These are phyloP conservation scores for Mycena olivaceomarginata DNA, from an alignment of 768 basidiomycete species.

Conservation along the genomic window DNA sequence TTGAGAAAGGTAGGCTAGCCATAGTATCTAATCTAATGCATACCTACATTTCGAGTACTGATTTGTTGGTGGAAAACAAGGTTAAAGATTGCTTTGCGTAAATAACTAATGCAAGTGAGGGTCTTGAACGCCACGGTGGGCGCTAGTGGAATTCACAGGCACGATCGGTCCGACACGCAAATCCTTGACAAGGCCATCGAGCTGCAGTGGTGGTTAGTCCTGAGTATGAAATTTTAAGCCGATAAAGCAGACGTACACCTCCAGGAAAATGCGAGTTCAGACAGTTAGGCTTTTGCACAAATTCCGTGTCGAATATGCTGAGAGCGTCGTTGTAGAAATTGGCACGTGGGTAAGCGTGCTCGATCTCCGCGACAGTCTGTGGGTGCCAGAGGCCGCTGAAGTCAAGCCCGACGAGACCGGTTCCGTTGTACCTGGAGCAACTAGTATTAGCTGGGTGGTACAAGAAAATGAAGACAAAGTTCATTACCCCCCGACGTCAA, in stretches of 20 bases:
- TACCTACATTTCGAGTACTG: not conserved
- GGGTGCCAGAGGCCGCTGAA: constrained; percentile 5
- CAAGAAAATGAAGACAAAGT: not conserved
- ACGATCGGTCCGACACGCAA: no score
- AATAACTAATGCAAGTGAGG: constrained; percentile 2
- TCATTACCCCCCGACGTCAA: constrained; percentile 7
- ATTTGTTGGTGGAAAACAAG: not conserved
- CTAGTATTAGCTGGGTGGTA: not conserved
- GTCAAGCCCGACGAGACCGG: constrained; percentile 1
- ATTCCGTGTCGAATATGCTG: constrained; percentile 9
- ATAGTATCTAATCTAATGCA: not conserved
- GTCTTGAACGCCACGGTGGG: not conserved
- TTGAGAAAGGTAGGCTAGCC: not conserved
- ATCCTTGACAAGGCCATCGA: not conserved
- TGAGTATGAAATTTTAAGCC: constrained; percentile 5
- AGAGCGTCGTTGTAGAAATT: not conserved
- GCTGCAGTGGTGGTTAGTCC: not conserved
- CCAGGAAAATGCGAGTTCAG: constrained; percentile 4
- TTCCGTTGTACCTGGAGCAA: constrained; percentile 5
- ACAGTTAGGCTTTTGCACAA: not conserved
- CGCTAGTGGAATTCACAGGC: constrained; percentile 2
- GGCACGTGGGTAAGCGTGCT: not conserved
- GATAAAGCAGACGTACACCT: constrained; percentile 2
- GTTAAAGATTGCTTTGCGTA: not conserved
- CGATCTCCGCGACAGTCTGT: constrained; percentile 1